phyloP scores from a whole-genome alignment of 495 filamentous ascomycete species.

The Glarea lozoyensis region DNA sequence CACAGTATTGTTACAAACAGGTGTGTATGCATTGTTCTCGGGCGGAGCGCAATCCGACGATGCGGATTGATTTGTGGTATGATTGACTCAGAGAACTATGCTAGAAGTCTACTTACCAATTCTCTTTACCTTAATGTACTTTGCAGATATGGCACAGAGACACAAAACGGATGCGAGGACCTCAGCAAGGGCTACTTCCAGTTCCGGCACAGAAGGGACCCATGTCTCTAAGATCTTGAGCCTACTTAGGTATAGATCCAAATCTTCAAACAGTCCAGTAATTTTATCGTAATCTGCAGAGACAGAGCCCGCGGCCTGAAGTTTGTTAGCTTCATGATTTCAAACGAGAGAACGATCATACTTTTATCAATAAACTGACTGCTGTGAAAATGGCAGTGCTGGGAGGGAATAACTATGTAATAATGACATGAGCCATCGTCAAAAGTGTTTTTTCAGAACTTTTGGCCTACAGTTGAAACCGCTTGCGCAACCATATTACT shows the following conservation, averaged over 20 bases:
- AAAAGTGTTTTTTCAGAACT: background rate
- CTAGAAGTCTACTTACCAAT: slow-evolving; percentile 1
- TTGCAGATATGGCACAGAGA: background rate
- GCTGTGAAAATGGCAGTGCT: slow-evolving; percentile 2
- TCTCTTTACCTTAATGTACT: background rate
- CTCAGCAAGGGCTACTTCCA: background rate
- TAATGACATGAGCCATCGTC: background rate
- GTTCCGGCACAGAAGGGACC: background rate
- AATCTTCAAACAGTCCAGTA: background rate
- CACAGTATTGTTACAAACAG: no score
- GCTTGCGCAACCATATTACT: background rate
- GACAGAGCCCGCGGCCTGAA: background rate
- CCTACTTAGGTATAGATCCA: background rate
- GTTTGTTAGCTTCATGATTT: background rate
- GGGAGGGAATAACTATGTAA: slow-evolving; percentile 1
- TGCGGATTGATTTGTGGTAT: no score
- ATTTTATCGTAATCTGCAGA: background rate
- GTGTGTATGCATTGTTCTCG: no score
- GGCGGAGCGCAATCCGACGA: no score
- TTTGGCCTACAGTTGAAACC: background rate
- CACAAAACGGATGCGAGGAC: slow-evolving; percentile 1
- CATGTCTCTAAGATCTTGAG: background rate
- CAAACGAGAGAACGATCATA: background rate
- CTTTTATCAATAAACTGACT: background rate
- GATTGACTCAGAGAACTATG: no score